Conservation (phyloP, 116 monocot species). For the Iris pallida region DNA sequence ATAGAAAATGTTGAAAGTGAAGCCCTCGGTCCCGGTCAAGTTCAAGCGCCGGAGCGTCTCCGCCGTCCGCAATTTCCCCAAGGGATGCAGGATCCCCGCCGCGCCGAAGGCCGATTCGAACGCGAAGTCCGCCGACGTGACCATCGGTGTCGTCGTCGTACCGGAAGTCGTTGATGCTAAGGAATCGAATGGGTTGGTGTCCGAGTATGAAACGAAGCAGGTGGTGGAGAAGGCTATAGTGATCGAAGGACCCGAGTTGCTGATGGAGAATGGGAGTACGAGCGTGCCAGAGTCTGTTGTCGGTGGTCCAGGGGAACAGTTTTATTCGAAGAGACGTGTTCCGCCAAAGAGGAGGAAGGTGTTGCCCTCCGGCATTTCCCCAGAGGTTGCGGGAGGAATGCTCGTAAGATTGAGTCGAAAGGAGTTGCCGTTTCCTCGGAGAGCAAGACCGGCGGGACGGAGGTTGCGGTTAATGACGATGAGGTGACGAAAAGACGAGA, state of each 20-base stretch:
- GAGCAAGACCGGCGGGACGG: background rate
- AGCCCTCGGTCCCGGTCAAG: constrained; percentile 5
- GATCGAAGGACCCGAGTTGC: background rate
- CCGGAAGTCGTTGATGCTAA: background rate
- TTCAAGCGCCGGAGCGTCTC: constrained; percentile 14
- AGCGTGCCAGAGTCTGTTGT: background rate
- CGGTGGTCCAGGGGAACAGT: background rate
- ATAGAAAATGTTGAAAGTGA: constrained; percentile 11
- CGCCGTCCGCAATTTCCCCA: constrained; percentile 21
- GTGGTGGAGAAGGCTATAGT: constrained; percentile 1
- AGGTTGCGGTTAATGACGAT: background rate
- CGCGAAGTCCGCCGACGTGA: background rate
- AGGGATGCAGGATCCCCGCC: constrained; percentile 15
- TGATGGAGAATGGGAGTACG: background rate
- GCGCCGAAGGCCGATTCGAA: background rate
- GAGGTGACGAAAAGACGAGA: constrained; percentile 4
- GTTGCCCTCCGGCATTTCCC: constrained; percentile 38
- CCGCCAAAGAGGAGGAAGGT: constrained; percentile 34
- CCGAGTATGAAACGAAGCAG: background rate
- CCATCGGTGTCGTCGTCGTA: background rate
- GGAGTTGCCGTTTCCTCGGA: constrained; percentile 2
- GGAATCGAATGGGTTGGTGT: background rate
- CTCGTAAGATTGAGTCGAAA: background rate
- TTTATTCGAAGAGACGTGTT: constrained; percentile 3
- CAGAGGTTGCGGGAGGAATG: constrained; percentile 28